Evolutionary conservation across 75 land plant genomes (phyloP).

Genomic region (Pinus albicaulis): DNA sequence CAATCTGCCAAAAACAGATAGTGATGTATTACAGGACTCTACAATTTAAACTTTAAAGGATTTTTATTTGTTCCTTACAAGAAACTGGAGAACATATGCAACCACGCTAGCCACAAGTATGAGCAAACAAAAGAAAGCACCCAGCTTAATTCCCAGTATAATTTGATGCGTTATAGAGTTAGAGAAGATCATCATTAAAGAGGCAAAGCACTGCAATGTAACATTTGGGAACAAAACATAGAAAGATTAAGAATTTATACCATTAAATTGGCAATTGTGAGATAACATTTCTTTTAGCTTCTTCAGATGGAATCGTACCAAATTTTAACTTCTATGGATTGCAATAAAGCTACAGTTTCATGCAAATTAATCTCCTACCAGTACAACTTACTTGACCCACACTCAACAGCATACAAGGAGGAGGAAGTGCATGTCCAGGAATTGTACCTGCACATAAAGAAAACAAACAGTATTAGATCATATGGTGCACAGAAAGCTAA

Average conservation of each 20-base stretch:
- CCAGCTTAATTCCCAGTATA: not conserved
- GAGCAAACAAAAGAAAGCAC: not conserved
- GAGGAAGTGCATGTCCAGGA: conserved; percentile 57
- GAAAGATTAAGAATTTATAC: not conserved
- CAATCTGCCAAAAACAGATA: not conserved
- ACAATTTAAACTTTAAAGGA: not conserved
- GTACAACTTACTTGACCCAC: conserved; percentile 60
- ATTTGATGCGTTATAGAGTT: not conserved
- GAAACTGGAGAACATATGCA: not conserved
- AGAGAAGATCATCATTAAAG: not conserved
- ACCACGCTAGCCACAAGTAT: not conserved
- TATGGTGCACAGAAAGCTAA: not conserved
- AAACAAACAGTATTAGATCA: not conserved
- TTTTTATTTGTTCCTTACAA: not conserved
- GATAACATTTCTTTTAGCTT: not conserved
- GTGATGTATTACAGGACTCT: not conserved
- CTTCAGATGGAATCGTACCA: not conserved
- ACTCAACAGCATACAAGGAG: conserved; percentile 56
- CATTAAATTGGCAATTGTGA: not conserved
- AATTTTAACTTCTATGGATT: not conserved
- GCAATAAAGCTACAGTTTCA: not conserved
- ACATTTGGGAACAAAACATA: not conserved
- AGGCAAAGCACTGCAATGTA: not conserved
- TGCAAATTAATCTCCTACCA: not conserved
- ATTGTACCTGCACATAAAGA: conserved; percentile 18